These are phyloP conservation scores for Crithidia thermophila DNA, from an alignment of 208 protist genomes.

Conservation along the genomic window DNA sequence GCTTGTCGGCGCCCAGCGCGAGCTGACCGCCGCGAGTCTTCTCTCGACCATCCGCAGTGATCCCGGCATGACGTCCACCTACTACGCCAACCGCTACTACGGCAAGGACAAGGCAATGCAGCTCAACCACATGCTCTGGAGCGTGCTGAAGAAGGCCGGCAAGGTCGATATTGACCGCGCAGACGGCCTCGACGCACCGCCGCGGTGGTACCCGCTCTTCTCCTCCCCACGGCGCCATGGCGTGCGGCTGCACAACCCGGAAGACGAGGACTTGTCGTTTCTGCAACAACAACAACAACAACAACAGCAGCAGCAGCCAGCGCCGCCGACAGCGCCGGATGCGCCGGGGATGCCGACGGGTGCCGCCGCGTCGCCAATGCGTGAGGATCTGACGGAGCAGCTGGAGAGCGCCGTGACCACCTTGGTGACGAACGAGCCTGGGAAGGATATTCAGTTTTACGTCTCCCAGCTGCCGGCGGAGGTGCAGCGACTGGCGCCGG, in stretches of 20 bases:
- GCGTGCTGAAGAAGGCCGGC: conserved; percentile 74
- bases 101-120: conserved; percentile 55
- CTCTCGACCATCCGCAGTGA: conserved; percentile 79
- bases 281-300: no score
- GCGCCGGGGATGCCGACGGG: conserved; percentile 12
- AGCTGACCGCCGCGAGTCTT: conserved; percentile 48
- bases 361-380: not conserved
- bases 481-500: conserved; percentile 48
- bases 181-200: conserved; percentile 51
- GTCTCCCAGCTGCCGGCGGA: conserved; percentile 49
- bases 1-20: conserved; percentile 21
- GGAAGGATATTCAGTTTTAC: conserved; percentile 77
- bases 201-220: conserved; percentile 81
- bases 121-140: conserved; percentile 79
- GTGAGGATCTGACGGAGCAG: not conserved
- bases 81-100: conserved; percentile 92
- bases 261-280: conserved; percentile 81
- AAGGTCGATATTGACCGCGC: conserved; percentile 77
- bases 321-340: not conserved
- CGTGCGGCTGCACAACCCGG: conserved; percentile 59
- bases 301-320: no score
- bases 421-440: conserved; percentile 53
- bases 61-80: conserved; percentile 77
- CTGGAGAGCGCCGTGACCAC: conserved; percentile 53
- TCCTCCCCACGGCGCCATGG: conserved; percentile 48